These are phyloP conservation scores for Backusella tuberculispora DNA, from an alignment of 192 early-diverging fungal genomes.

Conservation along the genomic window DNA sequence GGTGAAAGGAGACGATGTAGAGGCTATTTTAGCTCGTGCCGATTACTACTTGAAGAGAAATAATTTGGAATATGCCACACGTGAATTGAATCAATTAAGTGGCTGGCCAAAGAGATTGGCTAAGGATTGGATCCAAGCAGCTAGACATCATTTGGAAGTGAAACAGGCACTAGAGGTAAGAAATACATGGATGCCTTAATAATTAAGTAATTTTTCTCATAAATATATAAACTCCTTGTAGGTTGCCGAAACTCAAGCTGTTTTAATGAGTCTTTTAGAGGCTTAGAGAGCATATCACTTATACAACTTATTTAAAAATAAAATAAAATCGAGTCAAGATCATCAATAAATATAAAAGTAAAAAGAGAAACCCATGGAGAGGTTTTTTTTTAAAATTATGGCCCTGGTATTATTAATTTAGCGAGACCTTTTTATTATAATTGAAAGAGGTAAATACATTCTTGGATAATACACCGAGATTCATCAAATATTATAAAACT, in stretches of 20 bases:
- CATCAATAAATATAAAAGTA: neutral
- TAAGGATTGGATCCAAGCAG: constrained; percentile 85
- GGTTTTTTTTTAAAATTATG: neutral
- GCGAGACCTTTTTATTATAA: neutral
- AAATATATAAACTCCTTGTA: neutral
- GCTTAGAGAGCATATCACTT: constrained; percentile 17
- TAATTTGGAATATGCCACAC: constrained; percentile 83
- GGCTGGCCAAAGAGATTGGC: constrained; percentile 91
- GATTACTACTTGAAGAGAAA: constrained; percentile 73
- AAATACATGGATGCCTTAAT: neutral
- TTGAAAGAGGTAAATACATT: neutral
- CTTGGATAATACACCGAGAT: neutral
- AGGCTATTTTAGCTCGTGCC: constrained; percentile 80
- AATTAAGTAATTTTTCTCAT: neutral
- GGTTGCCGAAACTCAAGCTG: constrained; percentile 30
- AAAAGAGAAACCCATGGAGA: neutral
- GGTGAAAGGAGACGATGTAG: constrained; percentile 84
- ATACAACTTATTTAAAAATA: neutral
- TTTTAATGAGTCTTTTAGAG: constrained; percentile 27
- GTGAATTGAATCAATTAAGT: constrained; percentile 90
- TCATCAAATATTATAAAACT: neutral
- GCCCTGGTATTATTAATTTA: neutral
- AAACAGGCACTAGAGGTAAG: constrained; percentile 59
- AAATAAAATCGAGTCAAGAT: neutral
- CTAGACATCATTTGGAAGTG: constrained; percentile 83